Conservation (phyloP, 768 basidiomycete species). For the Termitomyces sp. region DNA sequence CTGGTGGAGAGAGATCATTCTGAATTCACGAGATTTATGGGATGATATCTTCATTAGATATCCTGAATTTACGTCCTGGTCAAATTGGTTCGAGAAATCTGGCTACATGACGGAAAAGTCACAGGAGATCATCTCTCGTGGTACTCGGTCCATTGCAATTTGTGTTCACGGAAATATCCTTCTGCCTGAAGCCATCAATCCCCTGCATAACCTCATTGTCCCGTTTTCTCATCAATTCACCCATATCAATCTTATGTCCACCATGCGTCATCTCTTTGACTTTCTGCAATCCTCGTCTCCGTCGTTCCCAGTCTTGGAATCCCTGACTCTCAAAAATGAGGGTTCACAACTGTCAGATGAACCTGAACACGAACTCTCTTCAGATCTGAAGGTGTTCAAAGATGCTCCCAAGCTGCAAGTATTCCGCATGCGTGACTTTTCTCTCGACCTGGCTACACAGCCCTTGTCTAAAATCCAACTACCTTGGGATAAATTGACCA, state of each 20-base stretch:
- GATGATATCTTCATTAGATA: not conserved
- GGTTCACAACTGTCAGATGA: no score
- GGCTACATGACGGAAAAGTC: not conserved
- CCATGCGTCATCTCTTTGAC: not conserved
- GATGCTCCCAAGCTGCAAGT: not conserved
- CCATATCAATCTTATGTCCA: not conserved
- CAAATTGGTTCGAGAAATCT: not conserved
- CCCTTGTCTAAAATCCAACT: not conserved
- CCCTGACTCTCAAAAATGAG: not conserved
- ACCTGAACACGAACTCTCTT: not conserved
- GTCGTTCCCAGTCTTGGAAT: not conserved
- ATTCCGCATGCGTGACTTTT: not conserved
- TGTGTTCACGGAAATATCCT: no score
- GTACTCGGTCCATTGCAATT: not conserved
- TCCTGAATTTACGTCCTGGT: not conserved
- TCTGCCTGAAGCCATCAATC: not conserved
- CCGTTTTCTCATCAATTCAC: not conserved
- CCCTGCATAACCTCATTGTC: not conserved
- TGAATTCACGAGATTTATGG: slow-evolving; percentile 1
- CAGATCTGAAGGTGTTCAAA: not conserved
- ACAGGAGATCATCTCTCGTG: not conserved
- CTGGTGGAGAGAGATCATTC: slow-evolving; percentile 5
- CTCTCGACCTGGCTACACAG: not conserved
- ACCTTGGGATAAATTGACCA: not conserved
- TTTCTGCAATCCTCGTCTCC: not conserved